Conservation (phyloP, 305 asterid species). For the Fraxinus baroniana region DNA sequence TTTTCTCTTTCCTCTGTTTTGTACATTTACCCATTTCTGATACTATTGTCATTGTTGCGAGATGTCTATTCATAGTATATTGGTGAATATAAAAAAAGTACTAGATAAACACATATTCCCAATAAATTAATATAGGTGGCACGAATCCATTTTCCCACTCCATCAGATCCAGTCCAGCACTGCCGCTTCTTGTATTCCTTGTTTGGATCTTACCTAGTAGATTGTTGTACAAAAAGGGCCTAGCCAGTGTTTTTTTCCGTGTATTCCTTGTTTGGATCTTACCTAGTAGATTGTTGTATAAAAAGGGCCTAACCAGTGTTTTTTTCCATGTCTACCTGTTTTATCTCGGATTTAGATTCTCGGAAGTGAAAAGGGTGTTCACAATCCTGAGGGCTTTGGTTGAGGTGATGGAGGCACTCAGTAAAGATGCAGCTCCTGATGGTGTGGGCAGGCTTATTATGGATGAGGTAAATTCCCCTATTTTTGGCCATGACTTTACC, state of each 20-base stretch:
- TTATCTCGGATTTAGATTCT: conserved; percentile 60
- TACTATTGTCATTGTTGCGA: conserved; percentile 18
- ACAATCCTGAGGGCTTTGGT: conserved; percentile 88
- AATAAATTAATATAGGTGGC: background rate
- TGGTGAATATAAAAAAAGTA: conserved; percentile 1
- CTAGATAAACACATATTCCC: background rate
- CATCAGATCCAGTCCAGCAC: background rate
- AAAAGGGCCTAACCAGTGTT: no score
- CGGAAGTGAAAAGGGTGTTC: conserved; percentile 76
- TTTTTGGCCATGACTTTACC: conserved; percentile 19
- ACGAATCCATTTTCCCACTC: background rate
- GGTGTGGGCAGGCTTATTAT: conserved; percentile 72
- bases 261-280: no score
- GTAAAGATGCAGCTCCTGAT: conserved; percentile 71
- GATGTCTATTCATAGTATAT: conserved; percentile 12
- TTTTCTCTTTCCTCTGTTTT: conserved; percentile 15
- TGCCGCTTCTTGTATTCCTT: conserved; percentile 5
- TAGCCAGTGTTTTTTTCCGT: conserved; percentile 24
- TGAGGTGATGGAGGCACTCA: conserved; percentile 91
- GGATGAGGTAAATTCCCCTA: conserved; percentile 66
- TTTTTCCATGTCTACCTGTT: conserved; percentile 30
- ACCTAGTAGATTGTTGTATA: no score
- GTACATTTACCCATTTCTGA: conserved; percentile 16
- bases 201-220: conserved; percentile 15
- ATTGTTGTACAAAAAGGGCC: conserved; percentile 14